Evolutionary conservation across 805 yeast genomes (phyloP), one percentile per base, ranked within the genome.

Genomic region (Cephaloascus fragrans): DNA sequence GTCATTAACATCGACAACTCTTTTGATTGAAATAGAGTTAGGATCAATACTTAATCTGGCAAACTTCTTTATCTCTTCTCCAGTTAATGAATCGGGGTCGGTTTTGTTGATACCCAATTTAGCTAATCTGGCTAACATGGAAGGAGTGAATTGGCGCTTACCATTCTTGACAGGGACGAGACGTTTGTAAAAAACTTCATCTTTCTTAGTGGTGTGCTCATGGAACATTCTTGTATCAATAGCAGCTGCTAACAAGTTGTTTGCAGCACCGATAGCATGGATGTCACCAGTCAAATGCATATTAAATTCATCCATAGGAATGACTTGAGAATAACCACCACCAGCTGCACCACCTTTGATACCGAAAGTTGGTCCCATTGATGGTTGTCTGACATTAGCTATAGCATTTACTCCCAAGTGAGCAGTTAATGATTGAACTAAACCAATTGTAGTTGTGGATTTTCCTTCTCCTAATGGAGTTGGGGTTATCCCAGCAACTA

Each of bases 291-390:
- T 90, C 48, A 90, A 71, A 59, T 90, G 97, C 85, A 93, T 77
- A 68, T 93, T 90, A 71, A 90, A 90, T 64, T 90, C 97, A 62
- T 90, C 98, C 97, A 90, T 90, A 38, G 97, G 97, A 51, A 90
- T 89, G 35, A 90, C 97, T 65, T 90, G 97, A 2, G 97, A 75
- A 62, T 88, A 90, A 36, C 97, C 97, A 57, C 97, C 98, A 51
- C 98, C 98, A 16, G 97, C 97, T 41, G 98, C 98, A 61, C 97
- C 97, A 55, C 98, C 98, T 67, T 90, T 90, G 52, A 90, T 88
- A 60, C 98, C 98, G 53, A 90, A 90, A 16, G 97, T 90, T 38
- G 98, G 98, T 32, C 97, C 97, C 96, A 90, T 87, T 8, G 95
- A 83, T 20, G 97, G 97, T 61, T 90, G 98, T 61, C 98, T 83